These are phyloP conservation scores for Cercospora janseana DNA, from an alignment of 2,329 filamentous ascomycete genomes.

Conservation along the genomic window DNA sequence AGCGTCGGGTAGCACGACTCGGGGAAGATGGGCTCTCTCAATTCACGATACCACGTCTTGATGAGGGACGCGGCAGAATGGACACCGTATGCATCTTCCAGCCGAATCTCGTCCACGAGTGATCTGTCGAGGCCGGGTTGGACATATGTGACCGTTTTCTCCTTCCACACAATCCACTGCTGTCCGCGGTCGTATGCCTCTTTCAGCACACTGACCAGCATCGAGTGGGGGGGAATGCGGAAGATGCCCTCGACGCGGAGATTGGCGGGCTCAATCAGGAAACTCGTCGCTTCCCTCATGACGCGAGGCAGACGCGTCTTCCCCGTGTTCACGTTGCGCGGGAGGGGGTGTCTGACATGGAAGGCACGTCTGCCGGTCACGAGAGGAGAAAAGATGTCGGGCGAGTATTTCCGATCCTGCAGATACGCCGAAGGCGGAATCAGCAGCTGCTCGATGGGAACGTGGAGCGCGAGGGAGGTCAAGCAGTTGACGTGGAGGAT, in stretches of 20 bases:
- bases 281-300: conserved; percentile 53
- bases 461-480: conserved; percentile 49
- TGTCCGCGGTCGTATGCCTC: conserved; percentile 58
- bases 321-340: conserved; percentile 44
- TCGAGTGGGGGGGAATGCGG: conserved; percentile 52
- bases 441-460: conserved; percentile 53
- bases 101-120: conserved; percentile 46
- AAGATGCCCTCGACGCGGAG: conserved; percentile 54
- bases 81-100: conserved; percentile 53
- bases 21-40: conserved; percentile 54
- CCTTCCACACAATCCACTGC: conserved; percentile 54
- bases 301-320: conserved; percentile 52
- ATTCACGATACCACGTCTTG: conserved; percentile 56
- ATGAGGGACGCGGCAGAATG: conserved; percentile 54
- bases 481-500: conserved; percentile 56
- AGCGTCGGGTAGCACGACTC: conserved; percentile 50
- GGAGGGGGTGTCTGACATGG: conserved; percentile 49
- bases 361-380: conserved; percentile 49
- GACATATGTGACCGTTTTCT: conserved; percentile 40
- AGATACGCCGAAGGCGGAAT: conserved; percentile 56
- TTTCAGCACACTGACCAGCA: conserved; percentile 50
- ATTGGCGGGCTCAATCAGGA: conserved; percentile 50
- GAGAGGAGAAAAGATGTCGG: conserved; percentile 49
- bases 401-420: conserved; percentile 52
- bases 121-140: conserved; percentile 40